phyloP scores from a whole-genome alignment of 106 monocot genomes.

The Acorus calamus region DNA sequence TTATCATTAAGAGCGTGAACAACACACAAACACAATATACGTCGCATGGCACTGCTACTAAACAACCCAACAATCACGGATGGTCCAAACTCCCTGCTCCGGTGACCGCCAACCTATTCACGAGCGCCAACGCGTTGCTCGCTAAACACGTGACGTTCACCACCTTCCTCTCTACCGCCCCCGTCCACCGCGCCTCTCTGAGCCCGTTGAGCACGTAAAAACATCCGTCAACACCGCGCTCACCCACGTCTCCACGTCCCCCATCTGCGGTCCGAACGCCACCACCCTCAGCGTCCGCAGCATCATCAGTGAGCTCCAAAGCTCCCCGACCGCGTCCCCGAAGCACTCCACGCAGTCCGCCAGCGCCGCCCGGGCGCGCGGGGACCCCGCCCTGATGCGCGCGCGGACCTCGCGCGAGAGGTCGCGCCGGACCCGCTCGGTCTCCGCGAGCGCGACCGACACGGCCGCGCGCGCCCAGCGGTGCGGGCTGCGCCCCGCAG shows the following conservation, averaged over 20 bases:
- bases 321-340: constrained; percentile 5
- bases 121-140: constrained; percentile 16
- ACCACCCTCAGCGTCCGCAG: neutral
- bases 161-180: neutral
- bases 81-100: neutral
- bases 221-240: constrained; percentile 16
- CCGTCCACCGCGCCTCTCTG: neutral
- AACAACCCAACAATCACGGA: too few species aligned
- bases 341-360: constrained; percentile 16
- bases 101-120: constrained; percentile 5
- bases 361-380: neutral
- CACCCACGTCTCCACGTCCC: constrained; percentile 19
- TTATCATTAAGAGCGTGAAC: too few species aligned
- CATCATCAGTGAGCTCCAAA: constrained; percentile 3
- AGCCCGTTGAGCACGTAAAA: constrained; percentile 13
- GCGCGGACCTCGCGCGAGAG: neutral
- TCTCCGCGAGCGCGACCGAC: constrained; percentile 2
- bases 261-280: constrained; percentile 9
- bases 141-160: constrained; percentile 11
- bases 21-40: too few species aligned
- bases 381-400: neutral
- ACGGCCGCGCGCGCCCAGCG: constrained; percentile 6
- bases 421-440: neutral
- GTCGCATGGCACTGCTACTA: too few species aligned
- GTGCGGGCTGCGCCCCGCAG: neutral